Percentiles rank a stretch among this genome's conserved stretches.
Conservation (phyloP, 352 stramenopile genomes). For the Phytophthora sp. region DNA sequence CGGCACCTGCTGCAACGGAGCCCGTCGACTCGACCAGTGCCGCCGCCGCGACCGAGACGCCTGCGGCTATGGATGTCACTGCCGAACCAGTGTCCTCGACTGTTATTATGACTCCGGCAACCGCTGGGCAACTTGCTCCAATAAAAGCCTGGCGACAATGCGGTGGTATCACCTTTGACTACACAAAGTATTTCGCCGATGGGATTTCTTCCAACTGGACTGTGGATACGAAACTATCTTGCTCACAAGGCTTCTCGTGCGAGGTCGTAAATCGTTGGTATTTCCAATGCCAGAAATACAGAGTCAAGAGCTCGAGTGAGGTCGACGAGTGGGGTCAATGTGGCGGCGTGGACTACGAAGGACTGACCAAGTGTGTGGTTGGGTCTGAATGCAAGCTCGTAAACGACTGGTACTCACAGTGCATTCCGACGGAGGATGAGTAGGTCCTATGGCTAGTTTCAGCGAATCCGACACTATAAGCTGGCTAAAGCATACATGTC, state of each 20-base stretch:
- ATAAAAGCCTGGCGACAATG: slow-evolving; percentile 34
- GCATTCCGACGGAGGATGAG: slow-evolving; percentile 24
- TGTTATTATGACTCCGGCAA: too few relatives aligned
- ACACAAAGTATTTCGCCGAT: slow-evolving; percentile 25
- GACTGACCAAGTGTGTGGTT: slow-evolving; percentile 13
- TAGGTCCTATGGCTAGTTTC: neutral
- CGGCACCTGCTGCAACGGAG: neutral
- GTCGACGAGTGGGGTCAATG: slow-evolving; percentile 38
- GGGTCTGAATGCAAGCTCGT: slow-evolving; percentile 35
- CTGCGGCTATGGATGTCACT: too few relatives aligned
- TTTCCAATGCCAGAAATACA: slow-evolving; percentile 42
- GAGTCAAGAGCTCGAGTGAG: slow-evolving; percentile 3
- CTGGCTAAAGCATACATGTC: too few relatives aligned
- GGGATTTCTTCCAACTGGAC: slow-evolving; percentile 9
- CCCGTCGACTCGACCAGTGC: neutral
- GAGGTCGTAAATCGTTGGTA: slow-evolving; percentile 43
- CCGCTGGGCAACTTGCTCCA: neutral
- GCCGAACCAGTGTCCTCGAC: too few relatives aligned
- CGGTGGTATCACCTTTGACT: slow-evolving; percentile 37
- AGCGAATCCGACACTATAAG: too few relatives aligned
- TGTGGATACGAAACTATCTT: slow-evolving; percentile 29
- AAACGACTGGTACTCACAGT: slow-evolving; percentile 60
- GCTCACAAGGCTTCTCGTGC: slow-evolving; percentile 32
- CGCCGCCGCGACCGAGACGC: neutral
- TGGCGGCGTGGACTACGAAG: slow-evolving; percentile 17